Conservation (phyloP, 345 rosid genomes). For the Turnera subulata region DNA sequence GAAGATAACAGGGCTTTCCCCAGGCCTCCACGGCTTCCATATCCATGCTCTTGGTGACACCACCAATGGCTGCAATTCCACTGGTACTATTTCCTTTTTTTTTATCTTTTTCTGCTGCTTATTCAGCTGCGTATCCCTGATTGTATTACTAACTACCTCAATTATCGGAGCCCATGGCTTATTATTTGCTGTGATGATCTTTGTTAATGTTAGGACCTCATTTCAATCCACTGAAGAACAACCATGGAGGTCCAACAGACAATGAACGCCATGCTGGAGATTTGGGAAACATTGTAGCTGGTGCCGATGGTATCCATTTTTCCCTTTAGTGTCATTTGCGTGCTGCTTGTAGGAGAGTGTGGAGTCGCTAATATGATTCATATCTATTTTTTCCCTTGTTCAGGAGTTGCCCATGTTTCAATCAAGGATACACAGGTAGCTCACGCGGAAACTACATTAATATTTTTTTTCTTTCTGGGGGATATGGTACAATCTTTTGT, state of each 20-base stretch:
- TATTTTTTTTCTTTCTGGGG: too few relatives aligned
- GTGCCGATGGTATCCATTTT: slow-evolving; percentile 57
- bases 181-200: neutral
- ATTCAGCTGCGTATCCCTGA: neutral
- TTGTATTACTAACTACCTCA: neutral
- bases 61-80: slow-evolving; percentile 94
- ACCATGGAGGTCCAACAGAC: slow-evolving; percentile 75
- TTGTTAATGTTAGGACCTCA: slow-evolving; percentile 61
- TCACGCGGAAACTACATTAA: neutral
- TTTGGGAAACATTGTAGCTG: slow-evolving; percentile 81
- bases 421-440: slow-evolving; percentile 58
- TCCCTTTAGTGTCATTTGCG: slow-evolving; percentile 1
- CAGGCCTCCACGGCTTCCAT: slow-evolving; percentile 89
- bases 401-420: slow-evolving; percentile 89
- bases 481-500: too few relatives aligned
- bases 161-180: neutral
- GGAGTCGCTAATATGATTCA: neutral
- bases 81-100: slow-evolving; percentile 37
- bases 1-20: slow-evolving; percentile 65
- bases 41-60: slow-evolving; percentile 91
- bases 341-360: neutral
- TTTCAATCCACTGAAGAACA: slow-evolving; percentile 80
- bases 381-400: slow-evolving; percentile 13
- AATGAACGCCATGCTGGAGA: slow-evolving; percentile 89
- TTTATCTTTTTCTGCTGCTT: neutral